Evolutionary conservation across 768 basidiomycete genomes (phyloP).

Genomic region (Kwoniella sp.): DNA sequence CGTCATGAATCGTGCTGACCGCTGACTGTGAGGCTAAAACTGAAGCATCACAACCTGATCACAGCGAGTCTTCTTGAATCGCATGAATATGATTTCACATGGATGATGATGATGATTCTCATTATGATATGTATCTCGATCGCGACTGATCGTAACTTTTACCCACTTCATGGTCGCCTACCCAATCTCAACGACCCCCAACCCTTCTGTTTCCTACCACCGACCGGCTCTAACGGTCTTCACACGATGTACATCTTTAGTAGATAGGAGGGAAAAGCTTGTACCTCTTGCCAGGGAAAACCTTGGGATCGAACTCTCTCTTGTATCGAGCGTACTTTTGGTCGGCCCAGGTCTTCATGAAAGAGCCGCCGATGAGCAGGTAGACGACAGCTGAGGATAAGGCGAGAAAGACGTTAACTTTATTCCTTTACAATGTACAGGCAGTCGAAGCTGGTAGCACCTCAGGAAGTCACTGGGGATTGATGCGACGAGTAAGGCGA

Average conservation of each 20-base stretch:
- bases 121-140: background rate
- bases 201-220: too few relatives aligned
- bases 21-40: too few relatives aligned
- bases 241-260: constrained; percentile 6
- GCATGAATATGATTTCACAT: background rate
- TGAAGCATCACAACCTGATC: too few relatives aligned
- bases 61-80: too few relatives aligned
- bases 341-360: constrained; percentile 83
- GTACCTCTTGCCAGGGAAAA: constrained; percentile 62
- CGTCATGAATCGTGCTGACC: too few relatives aligned
- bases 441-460: background rate
- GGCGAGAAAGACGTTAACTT: constrained; percentile 5
- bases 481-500: background rate
- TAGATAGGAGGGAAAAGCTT: constrained; percentile 48
- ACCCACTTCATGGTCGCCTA: background rate
- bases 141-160: background rate
- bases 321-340: constrained; percentile 89
- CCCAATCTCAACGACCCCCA: background rate
- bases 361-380: constrained; percentile 63
- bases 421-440: background rate
- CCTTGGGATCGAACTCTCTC: constrained; percentile 89
- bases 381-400: constrained; percentile 62
- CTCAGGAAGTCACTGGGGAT: background rate
- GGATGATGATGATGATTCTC: background rate
- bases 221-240: background rate